A percentile compares a stretch with the other conserved stretches of the same genome.
These are phyloP conservation scores for Debaryomyces castellii DNA, from an alignment of 805 yeast genomes.

Conservation along the genomic window DNA sequence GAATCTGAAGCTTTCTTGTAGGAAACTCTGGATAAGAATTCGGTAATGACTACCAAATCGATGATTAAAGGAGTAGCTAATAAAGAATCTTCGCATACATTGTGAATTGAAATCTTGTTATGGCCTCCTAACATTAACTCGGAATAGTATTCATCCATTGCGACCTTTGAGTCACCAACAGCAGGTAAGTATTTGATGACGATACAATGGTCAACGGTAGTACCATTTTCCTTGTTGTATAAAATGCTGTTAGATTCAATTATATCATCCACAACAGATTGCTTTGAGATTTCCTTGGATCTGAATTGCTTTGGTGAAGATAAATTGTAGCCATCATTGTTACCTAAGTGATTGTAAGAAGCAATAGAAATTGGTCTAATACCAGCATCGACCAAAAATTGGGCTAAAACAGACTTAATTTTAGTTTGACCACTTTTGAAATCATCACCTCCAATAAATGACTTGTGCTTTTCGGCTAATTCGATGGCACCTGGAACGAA, in stretches of 20 bases:
- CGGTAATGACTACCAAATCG: constrained; percentile 87
- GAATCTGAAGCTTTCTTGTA: constrained; percentile 59
- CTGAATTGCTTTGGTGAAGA: constrained; percentile 91
- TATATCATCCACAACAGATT: constrained; percentile 91
- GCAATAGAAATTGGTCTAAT: constrained; percentile 93
- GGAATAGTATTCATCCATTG: constrained; percentile 97
- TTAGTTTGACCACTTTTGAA: constrained; percentile 97
- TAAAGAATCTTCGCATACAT: constrained; percentile 94
- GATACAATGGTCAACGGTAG: constrained; percentile 86
- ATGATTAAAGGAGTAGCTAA: constrained; percentile 93
- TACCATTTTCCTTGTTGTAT: constrained; percentile 77
- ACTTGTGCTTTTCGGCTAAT: constrained; percentile 72
- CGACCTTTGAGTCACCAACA: constrained; percentile 94
- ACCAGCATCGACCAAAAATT: constrained; percentile 95
- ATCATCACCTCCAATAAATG: constrained; percentile 95
- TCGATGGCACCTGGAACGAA: constrained; percentile 94
- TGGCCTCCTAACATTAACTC: constrained; percentile 98
- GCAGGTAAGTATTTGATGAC: constrained; percentile 93
- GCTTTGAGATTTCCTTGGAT: constrained; percentile 92
- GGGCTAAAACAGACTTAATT: constrained; percentile 93
- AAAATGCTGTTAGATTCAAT: constrained; percentile 82
- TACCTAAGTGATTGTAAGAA: constrained; percentile 93
- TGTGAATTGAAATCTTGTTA: constrained; percentile 89
- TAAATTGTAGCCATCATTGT: constrained; percentile 92
- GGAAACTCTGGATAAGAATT: constrained; percentile 81